Base-by-base conservation (phyloP, 495 filamentous ascomycete genomes). In the Aspergillus sclerotioniger region DNA sequence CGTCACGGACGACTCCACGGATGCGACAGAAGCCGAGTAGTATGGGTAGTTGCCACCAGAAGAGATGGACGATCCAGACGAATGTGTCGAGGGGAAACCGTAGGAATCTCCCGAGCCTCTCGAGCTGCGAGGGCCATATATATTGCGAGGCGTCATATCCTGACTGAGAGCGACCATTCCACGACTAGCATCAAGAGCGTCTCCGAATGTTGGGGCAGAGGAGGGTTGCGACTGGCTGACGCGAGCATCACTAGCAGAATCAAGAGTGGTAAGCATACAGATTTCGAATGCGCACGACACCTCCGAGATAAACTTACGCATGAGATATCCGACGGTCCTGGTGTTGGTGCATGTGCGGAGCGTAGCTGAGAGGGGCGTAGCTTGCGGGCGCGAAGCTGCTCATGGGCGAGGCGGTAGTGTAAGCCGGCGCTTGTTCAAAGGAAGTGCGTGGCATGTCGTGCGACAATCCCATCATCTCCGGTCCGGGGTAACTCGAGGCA, bases 121-220 rank as follows among this genome's bases (percentile, higher is more conserved):
- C 29, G 83, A 78, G 21, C 74, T 77, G 57, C 82, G 83, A 59
- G 85, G 79, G 48, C 86, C 90, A 66, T 96, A 96, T 63, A 96
- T 90, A 72, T 91, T 92, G 45, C 92, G 82, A 15, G 93, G 91
- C 7, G 92, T 90, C 65, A 83, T 21, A 60, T 83, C 80, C 69
- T 98, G 93, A 80, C 91, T 96, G 82, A 97, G 90, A 8, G 92
- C 90, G 20, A 97, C 82, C 90, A 98, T 96, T 58, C 91, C 91
- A 44, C 89, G 84, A 64, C 87, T 86, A 16, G 91, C 91, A 66
- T 96, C 91, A 47, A 96, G 84, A n/a, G 90, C 90, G 67, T 95
- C 91, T 55, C 73, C 67, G 56, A 72, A 75, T 51, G 77, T 72
- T 54, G 66, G 70, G 45, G 72, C 60, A 20, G 67, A 53, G 54